Evolutionary conservation across 768 basidiomycete genomes (phyloP).

Genomic region (Gautieria morchelliformis): DNA sequence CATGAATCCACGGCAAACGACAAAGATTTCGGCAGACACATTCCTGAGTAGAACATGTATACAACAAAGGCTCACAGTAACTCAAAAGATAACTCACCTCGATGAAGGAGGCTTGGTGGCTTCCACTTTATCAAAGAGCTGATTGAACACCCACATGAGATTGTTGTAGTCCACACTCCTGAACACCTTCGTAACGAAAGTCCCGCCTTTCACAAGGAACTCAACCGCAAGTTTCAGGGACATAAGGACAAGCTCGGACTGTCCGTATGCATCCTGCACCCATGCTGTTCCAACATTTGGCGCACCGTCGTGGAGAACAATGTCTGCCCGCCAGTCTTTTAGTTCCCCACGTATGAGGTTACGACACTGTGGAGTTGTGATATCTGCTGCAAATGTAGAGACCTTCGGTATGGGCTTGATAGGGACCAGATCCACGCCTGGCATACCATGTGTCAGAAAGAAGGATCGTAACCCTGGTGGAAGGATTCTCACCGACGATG

Average conservation of each 20-base stretch:
- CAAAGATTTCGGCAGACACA: constrained; percentile 99
- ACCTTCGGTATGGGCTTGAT: constrained; percentile 94
- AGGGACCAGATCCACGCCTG: constrained; percentile 91
- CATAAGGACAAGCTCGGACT: constrained; percentile 94
- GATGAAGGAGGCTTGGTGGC: constrained; percentile 98
- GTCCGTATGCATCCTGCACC: constrained; percentile 97
- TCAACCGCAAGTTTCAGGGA: constrained; percentile 92
- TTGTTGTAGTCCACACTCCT: constrained; percentile 97
- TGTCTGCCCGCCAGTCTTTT: constrained; percentile 98
- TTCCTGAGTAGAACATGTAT: constrained; percentile 45
- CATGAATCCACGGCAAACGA: constrained; percentile 90
- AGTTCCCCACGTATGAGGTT: constrained; percentile 76
- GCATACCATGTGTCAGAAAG: constrained; percentile 10
- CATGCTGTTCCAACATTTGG: constrained; percentile 99
- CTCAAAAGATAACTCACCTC: constrained; percentile 40
- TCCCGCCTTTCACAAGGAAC: constrained; percentile 86
- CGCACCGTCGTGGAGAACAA: constrained; percentile 97
- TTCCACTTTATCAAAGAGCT: constrained; percentile 92
- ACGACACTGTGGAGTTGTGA: constrained; percentile 87
- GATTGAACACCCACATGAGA: constrained; percentile 97
- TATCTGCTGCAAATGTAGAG: constrained; percentile 86
- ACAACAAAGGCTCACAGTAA: neutral
- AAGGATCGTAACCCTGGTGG: neutral
- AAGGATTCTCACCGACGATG: constrained; percentile 56
- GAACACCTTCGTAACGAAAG: constrained; percentile 97